Evolutionary conservation across 2,329 filamentous ascomycete species (phyloP).

Genomic region (Phaeosphaeria sp.): DNA sequence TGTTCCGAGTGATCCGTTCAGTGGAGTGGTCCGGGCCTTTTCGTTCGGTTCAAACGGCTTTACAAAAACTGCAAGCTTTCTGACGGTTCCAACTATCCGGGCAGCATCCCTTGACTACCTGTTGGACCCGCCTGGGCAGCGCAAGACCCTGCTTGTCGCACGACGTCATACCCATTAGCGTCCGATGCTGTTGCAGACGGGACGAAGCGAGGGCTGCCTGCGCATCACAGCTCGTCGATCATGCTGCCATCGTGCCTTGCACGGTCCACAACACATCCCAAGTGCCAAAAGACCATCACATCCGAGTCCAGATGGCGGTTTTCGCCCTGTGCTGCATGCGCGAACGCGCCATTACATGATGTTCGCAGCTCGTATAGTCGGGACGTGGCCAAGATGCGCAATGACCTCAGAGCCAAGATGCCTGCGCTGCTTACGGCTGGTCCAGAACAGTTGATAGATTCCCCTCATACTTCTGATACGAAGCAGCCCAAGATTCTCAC

Average conservation of each 20-base stretch:
- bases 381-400: not conserved
- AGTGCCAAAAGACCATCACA: not conserved
- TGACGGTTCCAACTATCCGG: not conserved
- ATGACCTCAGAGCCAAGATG: not conserved
- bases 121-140: not conserved
- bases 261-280: not conserved
- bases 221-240: constrained; percentile 2
- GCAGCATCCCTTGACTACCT: not conserved
- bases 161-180: not conserved
- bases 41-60: constrained; percentile 4
- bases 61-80: not conserved
- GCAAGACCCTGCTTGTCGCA: constrained; percentile 1
- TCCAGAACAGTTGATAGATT: not conserved
- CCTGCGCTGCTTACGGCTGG: not conserved
- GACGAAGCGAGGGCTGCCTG: not conserved
- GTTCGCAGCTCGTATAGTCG: not conserved
- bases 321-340: not conserved
- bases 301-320: not conserved
- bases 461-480: not conserved
- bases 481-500: no score
- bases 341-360: not conserved
- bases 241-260: not conserved
- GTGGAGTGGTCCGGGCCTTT: constrained; percentile 5
- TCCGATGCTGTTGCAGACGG: not conserved
- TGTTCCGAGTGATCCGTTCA: constrained; percentile 24